Base-by-base conservation (phyloP, 2,329 filamentous ascomycete species). In the Aspergillus ustus region DNA sequence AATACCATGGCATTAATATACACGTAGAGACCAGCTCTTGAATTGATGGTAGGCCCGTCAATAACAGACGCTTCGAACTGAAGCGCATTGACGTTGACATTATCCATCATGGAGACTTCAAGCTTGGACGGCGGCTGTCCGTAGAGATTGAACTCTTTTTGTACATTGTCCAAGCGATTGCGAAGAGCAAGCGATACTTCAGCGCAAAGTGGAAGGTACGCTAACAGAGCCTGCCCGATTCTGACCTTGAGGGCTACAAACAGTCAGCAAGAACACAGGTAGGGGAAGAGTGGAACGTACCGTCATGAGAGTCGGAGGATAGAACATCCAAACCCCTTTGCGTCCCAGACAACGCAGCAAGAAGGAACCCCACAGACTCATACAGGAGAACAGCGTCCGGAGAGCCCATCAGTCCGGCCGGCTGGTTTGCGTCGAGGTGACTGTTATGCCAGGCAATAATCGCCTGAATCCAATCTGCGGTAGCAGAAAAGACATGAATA, bases 1-100 rank as follows among this genome's bases (percentile, higher is more conserved):
- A 67, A 20, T 80, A 95, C 91, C 73, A 91, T 84, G 59, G 92
- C 88, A 73, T 93, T 95, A 8, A 97, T 80, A 73, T 94, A 95
- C 7, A 96, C 83, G 72, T 95, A 97, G 59, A 97, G 82, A 5
- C 91, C 93, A 55, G 91, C 91, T 74, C 92, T 86, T 3, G 92
- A 91, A 67, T 91, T 92, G 52, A 89, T 82, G 31, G 87, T 81
- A 3, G 90, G 90, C 9, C 93, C 78, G 53, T 96, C 91, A 28
- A 85, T 80, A 9, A 88, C 78, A 19, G 73, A 78, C 15, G 81
- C 77, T 63, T 85, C 82, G 43, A 86, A 81, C 56, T 85, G 82
- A n/a, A 85, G 72, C 19, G 79, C 76, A 45, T 78, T 76, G 60
- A 79, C 80, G 66, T 81, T 77, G 19, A 81, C 71, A 29, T 73